phyloP scores from a whole-genome alignment of 2,329 filamentous ascomycete species.

The Penicillium sp. region DNA sequence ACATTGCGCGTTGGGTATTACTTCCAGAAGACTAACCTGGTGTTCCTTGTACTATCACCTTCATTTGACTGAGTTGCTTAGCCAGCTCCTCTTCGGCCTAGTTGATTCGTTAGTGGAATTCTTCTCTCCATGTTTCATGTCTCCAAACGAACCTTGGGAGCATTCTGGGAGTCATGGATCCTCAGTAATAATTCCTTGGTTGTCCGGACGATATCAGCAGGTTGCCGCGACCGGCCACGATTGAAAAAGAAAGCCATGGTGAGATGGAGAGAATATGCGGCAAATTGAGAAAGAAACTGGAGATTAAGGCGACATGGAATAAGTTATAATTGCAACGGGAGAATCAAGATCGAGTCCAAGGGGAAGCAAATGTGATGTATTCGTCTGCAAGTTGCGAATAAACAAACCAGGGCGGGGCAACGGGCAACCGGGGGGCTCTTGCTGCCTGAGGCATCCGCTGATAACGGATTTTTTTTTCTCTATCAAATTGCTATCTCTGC shows the following conservation, averaged over 20 bases:
- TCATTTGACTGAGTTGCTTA: slow-evolving; percentile 85
- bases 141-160: slow-evolving; percentile 54
- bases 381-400: slow-evolving; percentile 19
- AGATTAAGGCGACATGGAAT: slow-evolving; percentile 9
- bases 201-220: slow-evolving; percentile 61
- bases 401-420: slow-evolving; percentile 31
- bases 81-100: slow-evolving; percentile 83
- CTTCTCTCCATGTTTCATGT: slow-evolving; percentile 54
- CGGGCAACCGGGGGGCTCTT: background rate
- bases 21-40: slow-evolving; percentile 60
- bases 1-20: background rate
- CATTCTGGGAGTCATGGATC: slow-evolving; percentile 58
- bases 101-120: slow-evolving; percentile 56
- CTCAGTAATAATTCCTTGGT: slow-evolving; percentile 64
- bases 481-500: slow-evolving; percentile 19
- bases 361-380: slow-evolving; percentile 16
- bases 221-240: slow-evolving; percentile 60
- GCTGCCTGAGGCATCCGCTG: slow-evolving; percentile 22
- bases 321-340: background rate
- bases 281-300: slow-evolving; percentile 14
- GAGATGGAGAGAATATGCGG: slow-evolving; percentile 11
- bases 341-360: background rate
- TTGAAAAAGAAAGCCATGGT: slow-evolving; percentile 71
- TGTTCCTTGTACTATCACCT: slow-evolving; percentile 87
- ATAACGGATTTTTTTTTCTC: slow-evolving; percentile 30